Percentiles rank a stretch among this genome's conserved stretches.
Conservation (phyloP, 192 early-diverging fungal genomes). For the Gigaspora rosea region DNA sequence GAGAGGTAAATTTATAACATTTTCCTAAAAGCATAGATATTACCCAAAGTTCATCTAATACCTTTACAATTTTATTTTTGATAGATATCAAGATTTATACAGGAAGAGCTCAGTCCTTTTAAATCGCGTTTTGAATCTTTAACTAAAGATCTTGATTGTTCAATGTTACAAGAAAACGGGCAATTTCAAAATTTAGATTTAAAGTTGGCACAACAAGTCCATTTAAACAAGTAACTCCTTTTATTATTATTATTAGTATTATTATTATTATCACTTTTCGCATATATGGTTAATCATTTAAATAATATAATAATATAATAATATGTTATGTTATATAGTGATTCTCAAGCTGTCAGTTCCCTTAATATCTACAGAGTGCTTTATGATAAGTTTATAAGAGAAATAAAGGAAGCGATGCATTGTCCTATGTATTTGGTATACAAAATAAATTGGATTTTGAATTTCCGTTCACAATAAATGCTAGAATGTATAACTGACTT, state of each 20-base stretch:
- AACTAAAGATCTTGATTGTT: slow-evolving; percentile 16
- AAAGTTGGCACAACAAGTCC: neutral
- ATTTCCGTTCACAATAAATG: neutral
- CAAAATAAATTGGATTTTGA: neutral
- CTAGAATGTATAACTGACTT: neutral
- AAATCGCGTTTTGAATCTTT: slow-evolving; percentile 1
- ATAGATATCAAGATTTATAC: slow-evolving; percentile 13
- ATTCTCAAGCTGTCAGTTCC: neutral
- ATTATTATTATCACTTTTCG: neutral
- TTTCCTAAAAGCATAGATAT: neutral
- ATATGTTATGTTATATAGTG: too few species aligned
- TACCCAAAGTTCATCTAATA: neutral
- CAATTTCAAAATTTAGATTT: slow-evolving; percentile 6
- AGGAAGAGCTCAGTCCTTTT: neutral
- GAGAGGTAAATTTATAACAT: slow-evolving; percentile 16
- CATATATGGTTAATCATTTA: neutral
- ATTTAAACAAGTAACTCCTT: slow-evolving; percentile 17
- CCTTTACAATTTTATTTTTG: neutral
- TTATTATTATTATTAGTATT: neutral
- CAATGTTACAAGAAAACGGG: slow-evolving; percentile 13
- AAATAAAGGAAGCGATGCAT: slow-evolving; percentile 3
- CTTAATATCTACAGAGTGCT: slow-evolving; percentile 10
- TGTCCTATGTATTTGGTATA: neutral
- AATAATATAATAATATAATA: neutral
- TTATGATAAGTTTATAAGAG: slow-evolving; percentile 7